phyloP scores from a whole-genome alignment of 371 early-diverging fungal species.

The Umbelopsis sp. region DNA sequence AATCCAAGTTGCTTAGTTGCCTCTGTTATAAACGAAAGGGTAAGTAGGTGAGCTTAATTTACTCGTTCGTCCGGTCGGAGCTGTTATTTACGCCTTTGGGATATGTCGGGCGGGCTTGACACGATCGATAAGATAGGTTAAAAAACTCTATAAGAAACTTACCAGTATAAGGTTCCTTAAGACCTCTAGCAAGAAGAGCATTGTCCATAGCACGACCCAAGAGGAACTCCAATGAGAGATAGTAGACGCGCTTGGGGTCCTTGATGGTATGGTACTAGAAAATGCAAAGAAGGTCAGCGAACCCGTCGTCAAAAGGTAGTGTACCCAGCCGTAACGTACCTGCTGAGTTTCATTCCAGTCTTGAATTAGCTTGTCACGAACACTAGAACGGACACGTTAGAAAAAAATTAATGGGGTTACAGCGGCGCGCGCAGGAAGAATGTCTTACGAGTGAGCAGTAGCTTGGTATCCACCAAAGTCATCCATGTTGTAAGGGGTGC shows the following conservation, averaged over 20 bases:
- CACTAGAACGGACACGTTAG: conserved; percentile 35
- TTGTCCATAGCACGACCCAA: conserved; percentile 94
- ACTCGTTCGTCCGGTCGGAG: neutral
- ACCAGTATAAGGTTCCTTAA: conserved; percentile 71
- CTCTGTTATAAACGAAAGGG: conserved; percentile 23
- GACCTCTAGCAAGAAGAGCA: conserved; percentile 79
- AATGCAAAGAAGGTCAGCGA: neutral
- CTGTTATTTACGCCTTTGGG: neutral
- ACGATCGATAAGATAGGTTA: neutral
- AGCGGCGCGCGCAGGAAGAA: no score
- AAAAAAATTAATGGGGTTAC: neutral
- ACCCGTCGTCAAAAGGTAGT: no score
- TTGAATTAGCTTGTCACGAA: conserved; percentile 86
- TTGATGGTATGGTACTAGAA: conserved; percentile 55
- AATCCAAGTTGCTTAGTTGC: conserved; percentile 79
- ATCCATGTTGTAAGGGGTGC: conserved; percentile 81
- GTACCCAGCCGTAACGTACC: conserved; percentile 22
- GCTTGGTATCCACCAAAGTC: conserved; percentile 86
- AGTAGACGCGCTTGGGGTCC: conserved; percentile 90
- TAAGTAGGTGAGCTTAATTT: neutral
- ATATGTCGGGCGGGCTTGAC: no score
- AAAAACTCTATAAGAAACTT: conserved; percentile 22
- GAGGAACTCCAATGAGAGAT: conserved; percentile 93
- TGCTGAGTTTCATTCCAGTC: conserved; percentile 89
- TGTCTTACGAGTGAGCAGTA: conserved; percentile 70